Base-by-base conservation (phyloP, 176 grass and related monocot species). In the Oryza meyeriana region DNA sequence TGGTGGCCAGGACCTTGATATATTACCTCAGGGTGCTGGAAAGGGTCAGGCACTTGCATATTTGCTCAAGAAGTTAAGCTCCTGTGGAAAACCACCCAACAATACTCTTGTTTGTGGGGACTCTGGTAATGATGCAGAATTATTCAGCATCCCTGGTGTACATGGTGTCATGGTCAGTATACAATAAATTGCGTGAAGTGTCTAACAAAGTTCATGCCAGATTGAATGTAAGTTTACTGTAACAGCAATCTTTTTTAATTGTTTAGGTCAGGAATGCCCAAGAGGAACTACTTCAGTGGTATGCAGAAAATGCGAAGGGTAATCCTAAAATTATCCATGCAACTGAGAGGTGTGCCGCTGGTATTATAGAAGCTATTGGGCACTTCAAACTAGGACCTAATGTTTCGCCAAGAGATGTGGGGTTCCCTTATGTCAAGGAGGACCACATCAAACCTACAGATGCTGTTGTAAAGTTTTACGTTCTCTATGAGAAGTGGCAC, bases 21-120 rank as follows among this genome's bases (percentile, higher is more conserved):
- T 97, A 78, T 87, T 97, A 79, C 77, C 94, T 70, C 88, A 91
- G 87, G 91, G 91, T 24, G 94, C 94, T 76, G 94, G 94, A 38
- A 97, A 97, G 81, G 94, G 94, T 29, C 91, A 97, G 26, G 94
- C 94, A 73, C 94, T 97, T 85, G 91, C 94, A 40, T 97, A 97
- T 81, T 85, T 97, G 80, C 89, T 97, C 16, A 93, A 84, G 82
- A 93, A 93, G 80, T 89, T 97, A 80, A 84, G 85, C 55, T 93
- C 81, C 59, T 87, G 75, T 78, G 88, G 94, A 47, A 93, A 91
- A 73, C 86, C 73, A 39, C 94, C 94, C 36, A 79, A 83, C 58
- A 97, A 91, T 77, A 97, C 89, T 68, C 94, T 97, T 87, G 94
- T 87, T 69, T 97, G 94, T 13, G 94, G 94, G 41, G 89, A 93